phyloP scores from a whole-genome alignment of 2,329 filamentous ascomycete species.

The Furcasterigmium sp. region DNA sequence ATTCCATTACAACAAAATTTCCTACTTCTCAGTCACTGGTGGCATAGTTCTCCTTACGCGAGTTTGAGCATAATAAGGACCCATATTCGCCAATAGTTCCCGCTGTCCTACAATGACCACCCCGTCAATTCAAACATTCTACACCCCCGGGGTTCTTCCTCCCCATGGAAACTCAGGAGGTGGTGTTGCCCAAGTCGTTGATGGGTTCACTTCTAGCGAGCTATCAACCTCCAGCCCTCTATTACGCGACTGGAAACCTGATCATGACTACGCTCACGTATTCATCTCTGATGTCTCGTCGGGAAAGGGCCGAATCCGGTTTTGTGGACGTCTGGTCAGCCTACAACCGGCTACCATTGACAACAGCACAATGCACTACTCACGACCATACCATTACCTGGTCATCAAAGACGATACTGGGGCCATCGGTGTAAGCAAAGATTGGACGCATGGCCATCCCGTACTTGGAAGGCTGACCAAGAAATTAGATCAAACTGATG shows the following conservation, averaged over 20 bases:
- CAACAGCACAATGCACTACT: conserved; percentile 29
- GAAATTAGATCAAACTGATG: conserved; percentile 44
- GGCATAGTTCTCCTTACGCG: no score
- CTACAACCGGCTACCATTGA: conserved; percentile 36
- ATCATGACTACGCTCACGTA: conserved; percentile 38
- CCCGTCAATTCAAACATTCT: conserved; percentile 1
- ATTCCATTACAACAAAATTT: no score
- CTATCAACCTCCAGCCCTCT: conserved; percentile 31
- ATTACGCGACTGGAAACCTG: conserved; percentile 31
- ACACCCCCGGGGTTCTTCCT: no score
- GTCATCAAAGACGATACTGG: conserved; percentile 52
- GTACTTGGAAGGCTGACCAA: no score
- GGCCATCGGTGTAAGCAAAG: conserved; percentile 45
- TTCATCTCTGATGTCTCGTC: conserved; percentile 40
- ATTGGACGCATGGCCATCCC: no score
- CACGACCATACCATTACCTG: conserved; percentile 42
- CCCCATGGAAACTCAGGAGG: no score
- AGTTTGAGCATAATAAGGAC: no score
- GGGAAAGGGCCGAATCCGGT: conserved; percentile 43
- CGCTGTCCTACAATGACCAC: no score
- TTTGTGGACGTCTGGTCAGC: conserved; percentile 53
- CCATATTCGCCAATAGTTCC: no score
- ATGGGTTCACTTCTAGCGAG: conserved; percentile 49
- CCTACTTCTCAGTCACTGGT: no score
- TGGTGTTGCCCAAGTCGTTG: conserved; percentile 20